A percentile compares a stretch with the other conserved stretches of the same genome.
phyloP scores from a whole-genome alignment of 345 rosid species.

The Erysimum cheiranthoides region DNA sequence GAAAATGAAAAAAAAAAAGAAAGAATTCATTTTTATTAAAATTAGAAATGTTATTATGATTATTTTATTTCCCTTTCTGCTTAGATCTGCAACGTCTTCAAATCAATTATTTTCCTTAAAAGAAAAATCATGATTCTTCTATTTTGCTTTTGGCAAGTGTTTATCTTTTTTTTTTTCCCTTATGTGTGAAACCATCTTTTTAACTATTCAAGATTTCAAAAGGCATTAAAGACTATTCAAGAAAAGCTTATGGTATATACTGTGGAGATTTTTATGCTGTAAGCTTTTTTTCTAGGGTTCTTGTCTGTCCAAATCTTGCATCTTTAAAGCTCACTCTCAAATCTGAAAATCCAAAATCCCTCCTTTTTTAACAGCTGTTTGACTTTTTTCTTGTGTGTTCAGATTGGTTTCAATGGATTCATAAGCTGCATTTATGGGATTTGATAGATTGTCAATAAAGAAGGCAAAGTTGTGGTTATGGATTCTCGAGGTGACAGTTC shows the following conservation, averaged over 20 bases:
- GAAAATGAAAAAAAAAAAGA: background rate
- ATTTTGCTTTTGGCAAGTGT: slow-evolving; percentile 29
- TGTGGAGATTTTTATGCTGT: slow-evolving; percentile 23
- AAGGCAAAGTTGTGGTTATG: slow-evolving; percentile 51
- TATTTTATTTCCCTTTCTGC: slow-evolving; percentile 48
- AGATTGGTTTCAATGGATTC: slow-evolving; percentile 48
- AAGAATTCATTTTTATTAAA: background rate
- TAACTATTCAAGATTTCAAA: slow-evolving; percentile 31
- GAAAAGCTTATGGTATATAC: slow-evolving; percentile 33
- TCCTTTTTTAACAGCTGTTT: slow-evolving; percentile 16
- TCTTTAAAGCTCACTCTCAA: slow-evolving; percentile 14
- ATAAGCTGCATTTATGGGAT: slow-evolving; percentile 48
- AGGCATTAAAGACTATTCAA: slow-evolving; percentile 9
- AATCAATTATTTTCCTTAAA: slow-evolving; percentile 34
- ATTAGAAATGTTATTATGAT: slow-evolving; percentile 2
- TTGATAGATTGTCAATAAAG: slow-evolving; percentile 38
- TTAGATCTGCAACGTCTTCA: slow-evolving; percentile 44
- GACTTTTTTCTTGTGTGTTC: slow-evolving; percentile 30
- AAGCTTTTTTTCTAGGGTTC: slow-evolving; percentile 38
- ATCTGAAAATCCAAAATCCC: slow-evolving; percentile 2
- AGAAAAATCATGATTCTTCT: slow-evolving; percentile 21
- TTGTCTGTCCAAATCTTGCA: slow-evolving; percentile 36
- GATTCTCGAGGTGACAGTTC: slow-evolving; percentile 76
- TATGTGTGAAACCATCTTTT: slow-evolving; percentile 14
- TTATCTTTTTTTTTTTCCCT: background rate